Evolutionary conservation across 106 monocot species (phyloP), one percentile per base, ranked within the genome.

Genomic region (Allium sativum): DNA sequence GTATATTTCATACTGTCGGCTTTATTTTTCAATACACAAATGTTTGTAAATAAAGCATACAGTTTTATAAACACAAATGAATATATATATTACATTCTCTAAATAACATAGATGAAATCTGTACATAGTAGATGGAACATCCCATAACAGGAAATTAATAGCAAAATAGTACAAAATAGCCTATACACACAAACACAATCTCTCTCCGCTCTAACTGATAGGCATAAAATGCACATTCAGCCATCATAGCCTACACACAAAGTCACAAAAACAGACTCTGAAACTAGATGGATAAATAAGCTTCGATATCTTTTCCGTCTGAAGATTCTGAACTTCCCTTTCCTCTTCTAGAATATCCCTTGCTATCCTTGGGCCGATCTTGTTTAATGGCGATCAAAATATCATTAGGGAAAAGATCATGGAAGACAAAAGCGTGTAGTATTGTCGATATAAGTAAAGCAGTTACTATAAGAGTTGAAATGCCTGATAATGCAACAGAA

Each of bases 401-500:
- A 68, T 93, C 88, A 41, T 93, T 93, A 10, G 88, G 93, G 79
- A 93, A 88, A 40, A 88, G 88, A 53, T 93, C 74, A 42, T 45
- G 66, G 31, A 93, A 69, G 31, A 93, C 71, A 48, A 93, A 88
- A 13, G 88, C 93, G 52, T 93, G 88, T 42, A 82, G 12, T 21
- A 88, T 66, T 8, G 93, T 93, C 12, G 74, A 66, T 1, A 82
- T 58, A 1, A 93, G 70, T 17, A 93, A 70, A 43, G 68, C 84
- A 15, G 75, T 65, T 1, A 88, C 84, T 7, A 88, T 88, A 44
- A 93, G 14, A 22, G 93, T 78, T 18, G 88, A 79, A 48, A 88
- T 73, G 40, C 43, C 81, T 9, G 84, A 84, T 8, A 93, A 64
- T 0, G 59, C 55, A 12, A 82, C 64, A 7, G 84, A 48, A 0